Evolutionary conservation across 352 stramenopile species (phyloP).

Genomic region (Phytopythium aichiense): DNA sequence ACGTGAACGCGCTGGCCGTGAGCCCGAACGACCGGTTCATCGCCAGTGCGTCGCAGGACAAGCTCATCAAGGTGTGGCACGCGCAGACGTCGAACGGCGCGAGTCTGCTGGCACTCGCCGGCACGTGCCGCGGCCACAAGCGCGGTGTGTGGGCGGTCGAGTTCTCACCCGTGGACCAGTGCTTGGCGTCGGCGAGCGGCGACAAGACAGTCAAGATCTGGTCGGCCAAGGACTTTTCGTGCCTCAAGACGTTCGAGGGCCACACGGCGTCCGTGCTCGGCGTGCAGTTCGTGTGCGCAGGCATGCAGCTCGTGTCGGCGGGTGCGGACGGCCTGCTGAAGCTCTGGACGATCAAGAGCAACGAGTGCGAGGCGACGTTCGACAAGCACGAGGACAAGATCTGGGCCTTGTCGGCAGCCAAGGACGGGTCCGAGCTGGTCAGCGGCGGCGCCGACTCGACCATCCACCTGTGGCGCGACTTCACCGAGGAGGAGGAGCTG

Average conservation of each 20-base stretch:
- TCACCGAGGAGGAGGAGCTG: slow-evolving; percentile 90
- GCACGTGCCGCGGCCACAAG: slow-evolving; percentile 95
- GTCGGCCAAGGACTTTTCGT: slow-evolving; percentile 94
- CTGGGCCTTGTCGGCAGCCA: slow-evolving; percentile 92
- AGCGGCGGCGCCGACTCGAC: slow-evolving; percentile 94
- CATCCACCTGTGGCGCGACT: slow-evolving; percentile 94
- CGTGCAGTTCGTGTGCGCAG: slow-evolving; percentile 86
- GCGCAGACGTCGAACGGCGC: slow-evolving; percentile 45
- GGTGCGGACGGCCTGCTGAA: slow-evolving; percentile 97
- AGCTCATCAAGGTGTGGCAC: slow-evolving; percentile 97
- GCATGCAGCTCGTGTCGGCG: slow-evolving; percentile 93
- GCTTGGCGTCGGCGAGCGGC: slow-evolving; percentile 92
- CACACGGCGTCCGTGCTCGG: slow-evolving; percentile 88
- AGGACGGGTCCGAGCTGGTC: slow-evolving; percentile 88
- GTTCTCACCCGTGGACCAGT: slow-evolving; percentile 96
- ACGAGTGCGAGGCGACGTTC: slow-evolving; percentile 96
- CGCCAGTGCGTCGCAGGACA: slow-evolving; percentile 97
- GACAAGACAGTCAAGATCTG: slow-evolving; percentile 98
- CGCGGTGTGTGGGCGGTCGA: slow-evolving; percentile 96
- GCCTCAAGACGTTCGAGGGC: slow-evolving; percentile 96
- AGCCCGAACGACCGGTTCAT: slow-evolving; percentile 97
- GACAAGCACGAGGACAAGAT: slow-evolving; percentile 97
- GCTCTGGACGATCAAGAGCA: slow-evolving; percentile 97
- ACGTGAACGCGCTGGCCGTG: slow-evolving; percentile 95
- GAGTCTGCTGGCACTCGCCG: slow-evolving; percentile 84